Conservation (phyloP, 768 basidiomycete genomes). For the Phylloporus arenicola region DNA sequence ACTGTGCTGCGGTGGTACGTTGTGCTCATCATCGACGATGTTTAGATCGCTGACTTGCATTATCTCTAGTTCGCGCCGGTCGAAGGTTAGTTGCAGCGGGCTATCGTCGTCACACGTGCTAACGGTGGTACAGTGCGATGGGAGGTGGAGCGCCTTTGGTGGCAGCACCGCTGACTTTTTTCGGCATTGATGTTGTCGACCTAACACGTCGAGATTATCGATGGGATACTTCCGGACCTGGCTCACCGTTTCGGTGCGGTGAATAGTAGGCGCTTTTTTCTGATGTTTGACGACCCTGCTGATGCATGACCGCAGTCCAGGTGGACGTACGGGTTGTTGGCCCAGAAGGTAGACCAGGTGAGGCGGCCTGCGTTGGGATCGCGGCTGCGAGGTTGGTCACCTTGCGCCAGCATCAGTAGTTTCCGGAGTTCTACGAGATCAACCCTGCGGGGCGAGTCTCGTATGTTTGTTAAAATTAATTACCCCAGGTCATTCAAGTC, state of each 20-base stretch:
- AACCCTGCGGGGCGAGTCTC: constrained; percentile 18
- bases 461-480: constrained; percentile 30
- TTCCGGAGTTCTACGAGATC: constrained; percentile 9
- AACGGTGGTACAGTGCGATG: constrained; percentile 2
- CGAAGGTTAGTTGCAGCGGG: constrained; percentile 1
- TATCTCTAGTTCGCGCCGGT: constrained; percentile 1
- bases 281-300: not conserved
- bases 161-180: constrained; percentile 1
- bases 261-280: constrained; percentile 8
- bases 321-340: constrained; percentile 9
- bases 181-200: constrained; percentile 9
- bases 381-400: constrained; percentile 3
- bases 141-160: constrained; percentile 12
- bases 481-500: constrained; percentile 34
- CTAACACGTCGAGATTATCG: constrained; percentile 1
- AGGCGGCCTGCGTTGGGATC: constrained; percentile 1
- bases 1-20: constrained; percentile 11
- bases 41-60: constrained; percentile 1
- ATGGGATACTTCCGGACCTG: constrained; percentile 17
- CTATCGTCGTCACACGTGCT: not conserved
- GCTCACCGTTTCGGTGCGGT: constrained; percentile 16
- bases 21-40: not conserved
- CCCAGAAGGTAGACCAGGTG: not conserved
- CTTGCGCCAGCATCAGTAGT: constrained; percentile 10
- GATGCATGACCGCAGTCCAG: constrained; percentile 6